Evolutionary conservation across 176 grass and related monocot species (phyloP).

Genomic region (Oryza meridionalis): DNA sequence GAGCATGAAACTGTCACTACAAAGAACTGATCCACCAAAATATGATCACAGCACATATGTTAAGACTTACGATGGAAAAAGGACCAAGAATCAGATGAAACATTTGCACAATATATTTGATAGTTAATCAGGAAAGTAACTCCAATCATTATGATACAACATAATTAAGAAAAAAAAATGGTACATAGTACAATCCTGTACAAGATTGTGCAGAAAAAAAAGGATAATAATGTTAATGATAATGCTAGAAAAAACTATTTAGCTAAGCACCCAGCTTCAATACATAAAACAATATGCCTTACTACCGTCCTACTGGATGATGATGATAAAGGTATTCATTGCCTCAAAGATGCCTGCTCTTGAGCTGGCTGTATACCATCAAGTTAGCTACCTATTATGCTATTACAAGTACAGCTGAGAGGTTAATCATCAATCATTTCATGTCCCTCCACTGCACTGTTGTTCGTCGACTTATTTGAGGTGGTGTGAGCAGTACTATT

Average conservation of each 20-base stretch:
- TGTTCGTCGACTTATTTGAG: slow-evolving; percentile 34
- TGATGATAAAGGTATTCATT: neutral
- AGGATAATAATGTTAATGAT: neutral
- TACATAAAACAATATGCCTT: slow-evolving; percentile 22
- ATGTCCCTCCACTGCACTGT: slow-evolving; percentile 41
- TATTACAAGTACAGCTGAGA: neutral
- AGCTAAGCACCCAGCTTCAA: slow-evolving; percentile 12
- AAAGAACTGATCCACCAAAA: neutral
- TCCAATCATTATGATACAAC: slow-evolving; percentile 29
- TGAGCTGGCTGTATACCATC: slow-evolving; percentile 2
- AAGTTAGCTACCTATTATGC: neutral
- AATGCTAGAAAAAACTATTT: neutral
- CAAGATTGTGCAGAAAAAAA: neutral
- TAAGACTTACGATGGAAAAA: too few relatives aligned
- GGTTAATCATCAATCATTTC: slow-evolving; percentile 46
- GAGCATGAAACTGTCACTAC: neutral
- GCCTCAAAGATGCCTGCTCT: neutral
- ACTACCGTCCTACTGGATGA: neutral
- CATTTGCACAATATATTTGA: neutral
- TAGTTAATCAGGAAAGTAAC: neutral
- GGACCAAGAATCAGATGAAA: neutral
- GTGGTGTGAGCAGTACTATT: slow-evolving; percentile 51
- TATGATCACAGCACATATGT: neutral
- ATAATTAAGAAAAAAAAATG: neutral
- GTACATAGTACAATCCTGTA: slow-evolving; percentile 7